Conservation (phyloP, 768 basidiomycete species). For the Melanogaster broomeanus region DNA sequence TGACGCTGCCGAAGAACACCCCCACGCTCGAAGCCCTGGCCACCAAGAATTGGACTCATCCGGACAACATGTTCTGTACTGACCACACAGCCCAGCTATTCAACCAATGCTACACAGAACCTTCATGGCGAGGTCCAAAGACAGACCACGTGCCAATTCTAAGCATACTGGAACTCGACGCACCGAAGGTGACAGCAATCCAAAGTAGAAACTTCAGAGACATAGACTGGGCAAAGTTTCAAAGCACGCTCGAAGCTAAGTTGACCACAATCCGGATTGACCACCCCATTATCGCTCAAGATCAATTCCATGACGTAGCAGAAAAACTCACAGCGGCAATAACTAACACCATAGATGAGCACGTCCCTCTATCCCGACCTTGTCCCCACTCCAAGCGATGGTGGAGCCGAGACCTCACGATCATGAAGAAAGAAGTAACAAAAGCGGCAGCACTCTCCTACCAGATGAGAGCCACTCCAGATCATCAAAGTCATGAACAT, state of each 20-base stretch:
- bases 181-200: not conserved
- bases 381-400: slow-evolving; percentile 18
- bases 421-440: not conserved
- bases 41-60: slow-evolving; percentile 6
- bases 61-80: slow-evolving; percentile 10
- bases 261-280: slow-evolving; percentile 1
- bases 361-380: slow-evolving; percentile 6
- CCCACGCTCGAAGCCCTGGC: not conserved
- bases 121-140: not conserved
- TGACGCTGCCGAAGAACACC: not conserved
- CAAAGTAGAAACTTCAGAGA: not conserved
- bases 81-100: not conserved
- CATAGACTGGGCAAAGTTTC: not conserved
- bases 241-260: not conserved
- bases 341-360: slow-evolving; percentile 4
- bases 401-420: slow-evolving; percentile 18
- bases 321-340: slow-evolving; percentile 14
- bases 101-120: not conserved
- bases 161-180: not conserved
- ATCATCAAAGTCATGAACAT: not conserved
- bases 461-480: not conserved
- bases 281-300: not conserved
- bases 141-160: slow-evolving; percentile 1
- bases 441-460: not conserved
- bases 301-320: slow-evolving; percentile 7